Evolutionary conservation across 805 yeast species (phyloP).

Genomic region (Suhomyces prunicola): DNA sequence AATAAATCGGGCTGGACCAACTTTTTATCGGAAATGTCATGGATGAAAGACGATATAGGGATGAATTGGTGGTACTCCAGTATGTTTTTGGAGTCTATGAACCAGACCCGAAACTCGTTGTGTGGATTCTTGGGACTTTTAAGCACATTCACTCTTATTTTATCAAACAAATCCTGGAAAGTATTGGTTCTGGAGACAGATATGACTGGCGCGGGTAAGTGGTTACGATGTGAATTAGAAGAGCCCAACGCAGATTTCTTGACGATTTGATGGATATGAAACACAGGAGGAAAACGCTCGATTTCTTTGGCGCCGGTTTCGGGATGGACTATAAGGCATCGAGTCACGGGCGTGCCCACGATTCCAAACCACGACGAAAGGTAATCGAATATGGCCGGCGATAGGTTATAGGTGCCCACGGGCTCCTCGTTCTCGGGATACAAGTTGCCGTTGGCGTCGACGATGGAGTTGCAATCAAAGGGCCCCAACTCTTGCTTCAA

Average conservation of each 20-base stretch:
- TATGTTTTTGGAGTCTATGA: constrained; percentile 24
- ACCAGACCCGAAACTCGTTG: constrained; percentile 34
- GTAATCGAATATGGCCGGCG: constrained; percentile 43
- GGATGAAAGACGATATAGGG: constrained; percentile 23
- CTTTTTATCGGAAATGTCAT: constrained; percentile 26
- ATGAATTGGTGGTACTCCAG: constrained; percentile 23
- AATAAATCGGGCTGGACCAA: constrained; percentile 25
- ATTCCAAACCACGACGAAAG: constrained; percentile 56
- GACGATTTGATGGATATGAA: constrained; percentile 31
- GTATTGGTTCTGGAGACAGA: constrained; percentile 32
- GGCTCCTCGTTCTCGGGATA: constrained; percentile 21
- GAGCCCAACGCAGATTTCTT: constrained; percentile 13
- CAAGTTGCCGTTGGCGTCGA: constrained; percentile 46
- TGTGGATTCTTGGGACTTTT: constrained; percentile 14
- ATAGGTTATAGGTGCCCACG: constrained; percentile 26
- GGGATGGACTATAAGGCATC: constrained; percentile 24
- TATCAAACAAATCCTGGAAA: constrained; percentile 31
- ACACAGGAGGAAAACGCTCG: constrained; percentile 37
- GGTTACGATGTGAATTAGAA: constrained; percentile 1
- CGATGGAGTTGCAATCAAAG: constrained; percentile 43
- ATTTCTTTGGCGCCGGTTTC: constrained; percentile 26
- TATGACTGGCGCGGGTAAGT: constrained; percentile 11
- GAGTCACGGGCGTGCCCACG: constrained; percentile 32
- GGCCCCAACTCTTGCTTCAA: constrained; percentile 40
- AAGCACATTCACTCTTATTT: constrained; percentile 19